These are phyloP conservation scores for Fraxinus sp. DNA, from an alignment of 305 asterid species.

Conservation along the genomic window DNA sequence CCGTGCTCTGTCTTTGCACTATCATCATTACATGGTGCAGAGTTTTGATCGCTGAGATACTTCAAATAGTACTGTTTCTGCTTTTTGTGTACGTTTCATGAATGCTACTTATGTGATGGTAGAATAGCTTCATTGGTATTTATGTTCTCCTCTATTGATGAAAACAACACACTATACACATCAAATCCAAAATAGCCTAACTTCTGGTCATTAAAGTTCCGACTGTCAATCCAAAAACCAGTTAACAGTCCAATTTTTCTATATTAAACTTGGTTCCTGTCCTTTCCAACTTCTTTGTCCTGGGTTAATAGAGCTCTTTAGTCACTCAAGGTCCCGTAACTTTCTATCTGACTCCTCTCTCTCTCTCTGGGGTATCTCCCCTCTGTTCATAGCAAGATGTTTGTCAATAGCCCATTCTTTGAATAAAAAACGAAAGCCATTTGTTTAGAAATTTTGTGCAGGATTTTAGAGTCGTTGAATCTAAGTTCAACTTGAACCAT, in stretches of 20 bases:
- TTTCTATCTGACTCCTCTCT: neutral
- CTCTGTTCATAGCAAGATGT: neutral
- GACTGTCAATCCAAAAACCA: neutral
- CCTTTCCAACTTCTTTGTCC: neutral
- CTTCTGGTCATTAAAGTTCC: neutral
- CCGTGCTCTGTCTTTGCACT: neutral
- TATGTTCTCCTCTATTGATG: neutral
- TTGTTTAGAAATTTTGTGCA: neutral
- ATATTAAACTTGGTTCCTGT: neutral
- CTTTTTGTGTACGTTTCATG: neutral
- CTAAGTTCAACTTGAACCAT: neutral
- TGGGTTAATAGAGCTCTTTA: neutral
- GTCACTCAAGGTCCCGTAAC: neutral
- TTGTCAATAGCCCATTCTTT: neutral
- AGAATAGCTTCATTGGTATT: neutral
- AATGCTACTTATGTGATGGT: neutral
- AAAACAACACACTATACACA: neutral
- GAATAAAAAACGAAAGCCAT: neutral
- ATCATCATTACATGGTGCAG: neutral
- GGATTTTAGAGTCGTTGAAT: neutral
- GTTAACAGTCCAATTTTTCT: neutral
- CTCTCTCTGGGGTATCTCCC: neutral
- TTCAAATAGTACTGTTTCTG: neutral
- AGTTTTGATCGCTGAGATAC: neutral
- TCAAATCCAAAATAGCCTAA: neutral